Evolutionary conservation across 1,284 basidiomycete genomes (phyloP).

Genomic region (Cryptococcus hybrid): DNA sequence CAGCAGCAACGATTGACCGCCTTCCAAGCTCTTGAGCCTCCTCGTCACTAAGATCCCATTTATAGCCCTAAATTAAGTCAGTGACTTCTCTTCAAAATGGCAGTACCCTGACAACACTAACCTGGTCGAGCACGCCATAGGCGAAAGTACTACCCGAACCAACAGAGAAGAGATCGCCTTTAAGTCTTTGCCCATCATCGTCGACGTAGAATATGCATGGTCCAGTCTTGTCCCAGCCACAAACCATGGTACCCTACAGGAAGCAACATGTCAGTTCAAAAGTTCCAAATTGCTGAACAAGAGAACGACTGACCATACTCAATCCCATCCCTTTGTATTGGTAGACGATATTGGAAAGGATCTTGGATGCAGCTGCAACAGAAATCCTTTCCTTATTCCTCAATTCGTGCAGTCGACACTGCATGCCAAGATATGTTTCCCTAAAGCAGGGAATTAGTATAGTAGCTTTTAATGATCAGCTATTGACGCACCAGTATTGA

Average conservation of each 20-base stretch:
- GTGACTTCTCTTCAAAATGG: neutral
- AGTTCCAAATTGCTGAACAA: neutral
- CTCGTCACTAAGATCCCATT: slow-evolving; percentile 88
- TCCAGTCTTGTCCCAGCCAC: slow-evolving; percentile 99
- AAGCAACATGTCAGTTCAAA: slow-evolving; percentile 3
- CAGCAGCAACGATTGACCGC: slow-evolving; percentile 94
- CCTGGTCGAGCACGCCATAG: slow-evolving; percentile 96
- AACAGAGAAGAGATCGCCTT: slow-evolving; percentile 96
- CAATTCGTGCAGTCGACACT: slow-evolving; percentile 95
- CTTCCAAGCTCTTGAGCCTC: slow-evolving; percentile 95
- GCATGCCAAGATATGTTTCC: slow-evolving; percentile 99
- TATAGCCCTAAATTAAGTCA: slow-evolving; percentile 61
- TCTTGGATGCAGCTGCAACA: slow-evolving; percentile 97
- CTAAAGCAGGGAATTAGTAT: slow-evolving; percentile 43
- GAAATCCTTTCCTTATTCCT: slow-evolving; percentile 97
- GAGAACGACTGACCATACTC: slow-evolving; percentile 71
- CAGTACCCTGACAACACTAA: slow-evolving; percentile 12
- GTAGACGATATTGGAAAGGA: slow-evolving; percentile 95
- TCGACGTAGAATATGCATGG: slow-evolving; percentile 99
- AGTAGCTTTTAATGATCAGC: neutral
- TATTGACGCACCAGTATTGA: slow-evolving; percentile 49
- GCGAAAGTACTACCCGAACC: slow-evolving; percentile 98
- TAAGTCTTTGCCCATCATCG: slow-evolving; percentile 91
- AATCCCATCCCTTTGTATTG: slow-evolving; percentile 99
- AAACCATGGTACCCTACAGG: slow-evolving; percentile 96